Percentiles rank a stretch among this genome's conserved stretches.
Conservation (phyloP, 2,329 filamentous ascomycete species). For the Bipolaris bicolor region DNA sequence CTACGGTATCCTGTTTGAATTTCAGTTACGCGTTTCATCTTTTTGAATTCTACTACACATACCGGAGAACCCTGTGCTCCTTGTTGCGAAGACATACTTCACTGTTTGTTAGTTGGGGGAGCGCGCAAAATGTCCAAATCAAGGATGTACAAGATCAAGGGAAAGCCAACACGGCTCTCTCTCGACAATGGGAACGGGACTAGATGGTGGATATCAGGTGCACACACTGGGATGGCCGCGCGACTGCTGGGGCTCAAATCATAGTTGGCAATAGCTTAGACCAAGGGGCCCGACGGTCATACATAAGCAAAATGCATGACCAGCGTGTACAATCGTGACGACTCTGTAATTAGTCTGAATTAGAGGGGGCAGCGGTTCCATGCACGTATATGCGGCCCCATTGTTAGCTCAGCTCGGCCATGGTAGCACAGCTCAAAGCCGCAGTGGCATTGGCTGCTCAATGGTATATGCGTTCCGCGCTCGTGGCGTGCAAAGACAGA, state of each 20-base stretch:
- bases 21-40: conserved; percentile 4
- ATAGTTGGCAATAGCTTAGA: conserved; percentile 26
- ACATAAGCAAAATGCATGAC: conserved; percentile 33
- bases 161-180: conserved; percentile 15
- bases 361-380: conserved; percentile 15
- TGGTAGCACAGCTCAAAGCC: conserved; percentile 13
- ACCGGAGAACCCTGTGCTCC: conserved; percentile 14
- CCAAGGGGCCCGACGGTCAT: conserved; percentile 18
- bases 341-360: conserved; percentile 25
- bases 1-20: conserved; percentile 16
- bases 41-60: conserved; percentile 3
- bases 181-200: conserved; percentile 7
- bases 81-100: conserved; percentile 20
- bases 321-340: conserved; percentile 19
- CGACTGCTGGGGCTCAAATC: conserved; percentile 21
- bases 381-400: conserved; percentile 11
- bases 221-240: conserved; percentile 6
- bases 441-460: conserved; percentile 25
- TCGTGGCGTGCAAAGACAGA: conserved; percentile 5
- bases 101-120: conserved; percentile 6
- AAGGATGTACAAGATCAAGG: neutral
- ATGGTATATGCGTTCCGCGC: conserved; percentile 5
- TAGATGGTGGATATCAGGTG: conserved; percentile 31
- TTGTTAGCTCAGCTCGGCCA: conserved; percentile 14
- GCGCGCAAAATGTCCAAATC: conserved; percentile 9